Conservation (phyloP, 306 rosid species). For the Cicer arietinum region DNA sequence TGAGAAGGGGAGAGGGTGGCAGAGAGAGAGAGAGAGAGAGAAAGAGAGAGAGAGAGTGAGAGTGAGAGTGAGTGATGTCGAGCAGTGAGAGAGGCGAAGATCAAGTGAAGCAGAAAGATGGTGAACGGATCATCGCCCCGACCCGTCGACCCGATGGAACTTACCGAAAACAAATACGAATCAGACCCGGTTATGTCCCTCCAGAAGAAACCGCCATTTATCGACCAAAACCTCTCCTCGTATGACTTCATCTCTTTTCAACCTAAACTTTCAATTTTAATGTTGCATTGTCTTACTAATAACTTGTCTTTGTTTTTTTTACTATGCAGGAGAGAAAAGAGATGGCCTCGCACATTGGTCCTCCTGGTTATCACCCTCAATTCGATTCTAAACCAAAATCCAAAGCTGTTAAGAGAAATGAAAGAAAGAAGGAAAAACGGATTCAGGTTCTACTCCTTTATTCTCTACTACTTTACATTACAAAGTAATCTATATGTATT, state of each 20-base stretch:
- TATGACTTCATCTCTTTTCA: neutral
- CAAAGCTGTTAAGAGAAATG: conserved; percentile 86
- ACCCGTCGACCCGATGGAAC: conserved; percentile 94
- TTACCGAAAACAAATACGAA: conserved; percentile 77
- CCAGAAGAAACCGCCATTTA: conserved; percentile 93
- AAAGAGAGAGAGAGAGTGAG: neutral
- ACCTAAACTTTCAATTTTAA: conserved; percentile 1
- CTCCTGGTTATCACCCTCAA: conserved; percentile 80
- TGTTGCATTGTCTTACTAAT: neutral
- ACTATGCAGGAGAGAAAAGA: conserved; percentile 76
- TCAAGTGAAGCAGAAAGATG: conserved; percentile 55
- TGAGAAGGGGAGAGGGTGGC: neutral
- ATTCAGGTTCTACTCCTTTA: conserved; percentile 58
- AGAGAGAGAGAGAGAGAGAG: neutral
- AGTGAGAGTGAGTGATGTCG: conserved; percentile 9
- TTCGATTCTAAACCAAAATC: conserved; percentile 71
- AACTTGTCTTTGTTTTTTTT: neutral
- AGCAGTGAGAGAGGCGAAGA: conserved; percentile 23
- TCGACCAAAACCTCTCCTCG: conserved; percentile 52
- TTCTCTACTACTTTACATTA: no score
- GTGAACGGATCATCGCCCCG: conserved; percentile 82
- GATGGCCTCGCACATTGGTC: conserved; percentile 70
- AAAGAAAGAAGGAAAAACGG: conserved; percentile 93
- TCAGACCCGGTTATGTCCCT: conserved; percentile 85
- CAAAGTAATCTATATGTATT: no score